Evolutionary conservation across 441 rosid species (phyloP), one percentile per base, ranked within the genome.

Genomic region (Mallotus japonicus): DNA sequence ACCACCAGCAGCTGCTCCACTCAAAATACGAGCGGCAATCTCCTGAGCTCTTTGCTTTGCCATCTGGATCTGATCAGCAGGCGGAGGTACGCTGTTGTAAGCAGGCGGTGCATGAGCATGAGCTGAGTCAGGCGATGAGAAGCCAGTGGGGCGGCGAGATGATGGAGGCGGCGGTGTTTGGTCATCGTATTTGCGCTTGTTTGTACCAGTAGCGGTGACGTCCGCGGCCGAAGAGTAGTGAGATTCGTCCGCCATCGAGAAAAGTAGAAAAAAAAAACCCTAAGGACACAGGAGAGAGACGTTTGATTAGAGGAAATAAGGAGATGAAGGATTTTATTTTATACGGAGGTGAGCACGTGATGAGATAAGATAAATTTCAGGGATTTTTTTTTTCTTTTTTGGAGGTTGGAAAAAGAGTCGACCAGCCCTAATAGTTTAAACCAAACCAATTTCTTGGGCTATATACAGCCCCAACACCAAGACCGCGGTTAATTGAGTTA

Each of bases 21-120:
- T 83, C 65, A 89, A 78, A 63, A 95, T 87, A 40, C 99, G 95
- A 64, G 99, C 92, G 2, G 97, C 99, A 78, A 95, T 89, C 81
- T 89, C 92, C 82, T 95, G 95, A 12, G 95, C 99, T 8, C 85
- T 86, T 79, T 87, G 97, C 83, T 93, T 95, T 61, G 97, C 97
- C 19, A 87, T 76, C 85, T 90, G 95, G 83, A 95, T 85, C 79
- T 90, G 91, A 54, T 87, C 91, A 19, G 75, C 81, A 16, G 95
- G 94, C 0, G 93, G 94, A 1, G 95, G 89, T 0, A 89, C 96
- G 82, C 68, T 86, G 81, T 92, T 89, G 87, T 92, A 90, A 2
- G 95, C 82, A 20, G 83, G 87, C 2, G 83, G 78, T 1, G 70
- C 69, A 12, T 67, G 78, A 2, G 70, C 69, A 16, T 67, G 73